Base-by-base conservation (phyloP, 2,329 filamentous ascomycete genomes). In the Metarhizium humberi region DNA sequence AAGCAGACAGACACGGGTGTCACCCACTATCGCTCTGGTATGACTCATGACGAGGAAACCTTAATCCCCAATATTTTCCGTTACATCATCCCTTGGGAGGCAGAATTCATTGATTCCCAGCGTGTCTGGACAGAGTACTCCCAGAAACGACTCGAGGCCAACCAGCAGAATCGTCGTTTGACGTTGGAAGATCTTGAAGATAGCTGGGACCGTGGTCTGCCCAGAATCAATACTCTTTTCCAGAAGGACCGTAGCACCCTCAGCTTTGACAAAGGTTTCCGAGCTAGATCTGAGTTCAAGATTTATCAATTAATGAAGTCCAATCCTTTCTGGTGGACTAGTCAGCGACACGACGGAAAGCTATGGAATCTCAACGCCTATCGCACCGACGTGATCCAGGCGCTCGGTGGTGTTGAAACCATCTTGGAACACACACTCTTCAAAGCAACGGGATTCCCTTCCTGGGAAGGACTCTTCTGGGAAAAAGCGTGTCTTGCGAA, bases 321-420 rank as follows among this genome's bases (percentile, higher is more conserved):
- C 73, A 96, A 97, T 68, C 94, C 94, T 0, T 97, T 97, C 78
- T 96, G 92, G 91, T 99, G 94, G 94, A 99, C 94, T 4, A 95
- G 89, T 65, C 92, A 97, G 71, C 81, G 94, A 43, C 95, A 99
- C 66, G 94, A 99, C 65, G 94, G 94, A 67, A 97, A 97, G 67
- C 73, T 99, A 4, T 99, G 94, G 94, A 96, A 96, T 60, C 71
- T 99, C 54, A 97, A 97, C 61, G 89, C 90, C 1, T 96, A 97
- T 73, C 80, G 94, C 59, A 96, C 94, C 6, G 94, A 99, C 74
- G 91, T 96, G 10, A 99, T 99, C 56, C 94, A 97, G 69, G 92
- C 92, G 0, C 75, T 96, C 50, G 92, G 92, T 67, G 92, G 92
- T 85, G 94, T 99, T 7, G 94, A 99, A 71, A 97, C 92, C 0